Base-by-base conservation (phyloP, 352 stramenopile species). In the Globisporangium orthogonon region DNA sequence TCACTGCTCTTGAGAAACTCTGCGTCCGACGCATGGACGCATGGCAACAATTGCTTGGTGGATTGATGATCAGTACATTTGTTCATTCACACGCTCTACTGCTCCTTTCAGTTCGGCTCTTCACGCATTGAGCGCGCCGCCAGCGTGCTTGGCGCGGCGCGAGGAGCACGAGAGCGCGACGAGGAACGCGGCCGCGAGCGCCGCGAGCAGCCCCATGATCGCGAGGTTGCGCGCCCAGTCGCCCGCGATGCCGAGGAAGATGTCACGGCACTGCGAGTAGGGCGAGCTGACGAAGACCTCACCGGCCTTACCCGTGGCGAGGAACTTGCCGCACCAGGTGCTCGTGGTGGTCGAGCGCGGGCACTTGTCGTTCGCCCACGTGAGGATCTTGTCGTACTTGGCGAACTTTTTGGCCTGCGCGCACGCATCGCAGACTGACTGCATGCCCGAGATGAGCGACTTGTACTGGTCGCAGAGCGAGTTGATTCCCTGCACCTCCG, bases 351-450 rank as follows among this genome's bases (percentile, higher is more conserved):
- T 67, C 4, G 73, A 83, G 48, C 81, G 67, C 4, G 81, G 81
- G 51, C 83, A 94, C 69, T 94, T 47, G 57, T 84, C 71, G 65
- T 91, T 84, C 9, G 81, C 75, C 83, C 83, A 94, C 56, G 88
- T 74, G 30, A 91, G 70, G n/a, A 94, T 69, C 33, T 65, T 64
- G n/a, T 76, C 82, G 52, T 87, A 83, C 58, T 90, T 85, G 35
- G 75, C 58, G 46, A 83, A 78, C 52, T 87, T 37, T 37, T 73
- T 79, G 13, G 78, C 83, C 15, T 62, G 57, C 40, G 66, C 62
- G 18, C 83, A 94, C n/a, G 62, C 76, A 0, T 62, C 51, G 52
- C 79, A 89, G 35, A 87, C 60, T 6, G 64, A 69, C 39, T 76
- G 46, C 2, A 90, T 61, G 28, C 67, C 45, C 7, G 70, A 58